Conservation (phyloP, 768 basidiomycete genomes). For the Psilocybe tampanensis region DNA sequence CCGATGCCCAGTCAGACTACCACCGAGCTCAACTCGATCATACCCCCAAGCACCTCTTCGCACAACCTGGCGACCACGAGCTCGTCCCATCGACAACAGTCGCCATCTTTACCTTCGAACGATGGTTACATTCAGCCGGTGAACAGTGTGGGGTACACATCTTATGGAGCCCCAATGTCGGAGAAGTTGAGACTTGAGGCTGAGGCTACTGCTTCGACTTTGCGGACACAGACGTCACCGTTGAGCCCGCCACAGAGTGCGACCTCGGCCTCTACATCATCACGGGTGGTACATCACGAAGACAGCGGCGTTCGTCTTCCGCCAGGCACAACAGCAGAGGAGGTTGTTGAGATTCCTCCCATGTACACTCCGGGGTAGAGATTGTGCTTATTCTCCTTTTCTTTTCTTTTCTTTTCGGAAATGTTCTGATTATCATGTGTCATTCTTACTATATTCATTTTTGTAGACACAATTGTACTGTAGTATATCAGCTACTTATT, state of each 20-base stretch:
- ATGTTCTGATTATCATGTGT: neutral
- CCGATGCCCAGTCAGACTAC: neutral
- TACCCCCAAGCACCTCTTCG: neutral
- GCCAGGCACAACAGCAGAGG: neutral
- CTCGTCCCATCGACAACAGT: neutral
- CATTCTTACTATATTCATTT: neutral
- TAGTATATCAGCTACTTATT: neutral
- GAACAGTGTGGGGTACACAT: neutral
- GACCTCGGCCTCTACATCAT: neutral
- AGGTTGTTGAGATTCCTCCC: conserved; percentile 16
- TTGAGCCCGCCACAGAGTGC: neutral
- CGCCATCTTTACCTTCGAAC: neutral
- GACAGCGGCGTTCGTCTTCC: conserved; percentile 19
- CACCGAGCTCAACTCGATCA: neutral
- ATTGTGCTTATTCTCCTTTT: too few relatives aligned
- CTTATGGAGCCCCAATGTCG: neutral
- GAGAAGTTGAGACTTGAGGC: neutral
- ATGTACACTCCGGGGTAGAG: conserved; percentile 17
- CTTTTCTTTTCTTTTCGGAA: neutral
- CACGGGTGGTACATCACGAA: conserved; percentile 4
- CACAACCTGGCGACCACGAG: neutral
- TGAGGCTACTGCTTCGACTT: neutral
- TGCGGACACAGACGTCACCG: neutral
- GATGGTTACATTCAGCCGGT: neutral
- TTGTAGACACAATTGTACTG: neutral